These are phyloP conservation scores for Purshia tridentata DNA, from an alignment of 306 rosid species.

Conservation along the genomic window DNA sequence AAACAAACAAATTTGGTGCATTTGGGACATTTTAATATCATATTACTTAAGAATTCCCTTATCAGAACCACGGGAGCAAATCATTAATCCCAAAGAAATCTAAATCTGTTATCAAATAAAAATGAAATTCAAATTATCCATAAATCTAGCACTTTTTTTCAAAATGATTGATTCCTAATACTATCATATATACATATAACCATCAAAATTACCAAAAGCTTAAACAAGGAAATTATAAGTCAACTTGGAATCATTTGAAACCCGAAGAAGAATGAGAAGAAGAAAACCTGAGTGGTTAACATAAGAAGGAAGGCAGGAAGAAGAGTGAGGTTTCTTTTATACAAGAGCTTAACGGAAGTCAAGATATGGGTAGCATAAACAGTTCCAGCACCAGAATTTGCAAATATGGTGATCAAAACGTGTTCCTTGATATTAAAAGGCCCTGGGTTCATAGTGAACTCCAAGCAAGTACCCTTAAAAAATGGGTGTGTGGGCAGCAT, in stretches of 20 bases:
- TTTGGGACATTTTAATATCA: too few species aligned
- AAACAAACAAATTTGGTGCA: neutral
- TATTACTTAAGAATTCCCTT: too few species aligned
- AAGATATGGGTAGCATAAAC: constrained; percentile 77
- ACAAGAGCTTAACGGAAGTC: constrained; percentile 71
- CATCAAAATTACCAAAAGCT: neutral
- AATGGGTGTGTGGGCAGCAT: constrained; percentile 46
- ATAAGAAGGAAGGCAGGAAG: constrained; percentile 68
- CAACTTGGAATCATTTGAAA: neutral
- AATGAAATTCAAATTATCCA: neutral
- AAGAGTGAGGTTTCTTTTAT: constrained; percentile 51
- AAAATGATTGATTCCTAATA: too few species aligned
- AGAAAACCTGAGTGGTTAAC: constrained; percentile 81
- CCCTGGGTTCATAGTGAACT: constrained; percentile 75
- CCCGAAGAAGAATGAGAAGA: neutral
- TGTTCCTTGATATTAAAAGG: constrained; percentile 87
- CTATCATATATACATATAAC: too few species aligned
- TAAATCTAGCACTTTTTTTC: neutral
- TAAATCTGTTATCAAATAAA: too few species aligned
- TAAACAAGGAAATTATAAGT: neutral
- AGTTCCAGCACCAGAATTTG: constrained; percentile 68
- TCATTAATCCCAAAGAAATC: too few species aligned
- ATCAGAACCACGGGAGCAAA: too few species aligned
- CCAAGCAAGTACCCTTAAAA: constrained; percentile 46
- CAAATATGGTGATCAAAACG: constrained; percentile 84